These are phyloP conservation scores for Laburnicola sp. DNA, from an alignment of 2,329 filamentous ascomycete genomes.

Conservation along the genomic window DNA sequence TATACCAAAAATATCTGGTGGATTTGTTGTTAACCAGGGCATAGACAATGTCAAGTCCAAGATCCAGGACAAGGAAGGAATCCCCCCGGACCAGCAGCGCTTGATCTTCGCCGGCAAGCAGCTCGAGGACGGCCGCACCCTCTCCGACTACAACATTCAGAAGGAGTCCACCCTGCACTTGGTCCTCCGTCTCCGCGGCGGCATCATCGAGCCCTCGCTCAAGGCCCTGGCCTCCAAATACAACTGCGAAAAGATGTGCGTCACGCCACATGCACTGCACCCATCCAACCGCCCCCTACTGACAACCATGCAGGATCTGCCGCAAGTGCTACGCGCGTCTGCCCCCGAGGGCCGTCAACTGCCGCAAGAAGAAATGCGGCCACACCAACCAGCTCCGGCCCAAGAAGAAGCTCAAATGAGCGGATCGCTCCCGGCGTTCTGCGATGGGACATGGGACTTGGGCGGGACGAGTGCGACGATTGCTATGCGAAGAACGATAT, in stretches of 20 bases:
- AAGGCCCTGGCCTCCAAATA: slow-evolving; percentile 99
- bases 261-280: background rate
- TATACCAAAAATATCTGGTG: slow-evolving; percentile 1
- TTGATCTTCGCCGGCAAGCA: slow-evolving; percentile 99
- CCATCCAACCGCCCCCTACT: background rate
- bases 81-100: slow-evolving; percentile 96
- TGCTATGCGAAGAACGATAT: slow-evolving; percentile 23
- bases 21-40: slow-evolving; percentile 22
- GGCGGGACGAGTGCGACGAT: slow-evolving; percentile 38
- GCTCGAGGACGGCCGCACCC: slow-evolving; percentile 95
- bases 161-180: slow-evolving; percentile 99
- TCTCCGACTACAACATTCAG: slow-evolving; percentile 99
- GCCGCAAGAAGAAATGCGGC: slow-evolving; percentile 97
- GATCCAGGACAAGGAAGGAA: slow-evolving; percentile 99
- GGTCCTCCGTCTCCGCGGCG: slow-evolving; percentile 97
- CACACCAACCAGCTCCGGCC: slow-evolving; percentile 99
- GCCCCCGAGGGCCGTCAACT: slow-evolving; percentile 98
- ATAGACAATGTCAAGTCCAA: slow-evolving; percentile 98
- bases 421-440: slow-evolving; percentile 46
- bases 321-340: slow-evolving; percentile 99
- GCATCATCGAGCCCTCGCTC: slow-evolving; percentile 95
- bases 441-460: slow-evolving; percentile 31
- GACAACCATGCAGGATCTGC: slow-evolving; percentile 67
- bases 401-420: slow-evolving; percentile 99
- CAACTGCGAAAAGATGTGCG: slow-evolving; percentile 96